A percentile compares a stretch with the other conserved stretches of the same genome.
Evolutionary conservation across 2,329 filamentous ascomycete species (phyloP).

Genomic region (Alternaria infectoria): DNA sequence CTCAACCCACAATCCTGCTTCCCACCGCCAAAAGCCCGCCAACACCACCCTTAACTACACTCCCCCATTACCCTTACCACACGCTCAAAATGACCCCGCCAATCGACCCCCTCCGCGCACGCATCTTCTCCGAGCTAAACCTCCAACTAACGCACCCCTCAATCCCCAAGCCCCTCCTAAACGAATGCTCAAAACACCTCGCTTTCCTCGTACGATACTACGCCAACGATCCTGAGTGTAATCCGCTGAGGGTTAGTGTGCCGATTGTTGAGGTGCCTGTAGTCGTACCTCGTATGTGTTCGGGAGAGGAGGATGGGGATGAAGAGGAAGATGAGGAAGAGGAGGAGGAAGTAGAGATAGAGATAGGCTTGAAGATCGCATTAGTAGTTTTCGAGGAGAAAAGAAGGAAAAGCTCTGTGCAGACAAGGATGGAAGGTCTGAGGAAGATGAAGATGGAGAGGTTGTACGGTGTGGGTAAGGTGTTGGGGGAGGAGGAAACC

Average conservation of each 20-base stretch:
- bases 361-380: neutral
- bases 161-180: neutral
- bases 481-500: neutral
- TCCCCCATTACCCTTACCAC: too few relatives aligned
- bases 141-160: neutral
- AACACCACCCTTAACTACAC: too few relatives aligned
- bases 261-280: neutral
- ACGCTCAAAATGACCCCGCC: too few relatives aligned
- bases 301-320: neutral
- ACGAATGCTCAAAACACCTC: neutral
- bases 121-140: conserved; percentile 6
- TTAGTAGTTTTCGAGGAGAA: neutral
- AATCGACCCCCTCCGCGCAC: neutral
- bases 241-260: neutral
- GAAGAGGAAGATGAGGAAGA: neutral
- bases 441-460: neutral
- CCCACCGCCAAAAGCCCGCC: too few relatives aligned
- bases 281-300: neutral
- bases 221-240: neutral
- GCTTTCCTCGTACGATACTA: conserved; percentile 1
- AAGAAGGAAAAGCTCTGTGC: neutral
- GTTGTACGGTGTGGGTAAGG: neutral
- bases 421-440: neutral
- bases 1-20: neutral
- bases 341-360: neutral